Evolutionary conservation across 495 filamentous ascomycete species (phyloP), one percentile per base, ranked within the genome.

Genomic region (Penicillium simplicissimum): DNA sequence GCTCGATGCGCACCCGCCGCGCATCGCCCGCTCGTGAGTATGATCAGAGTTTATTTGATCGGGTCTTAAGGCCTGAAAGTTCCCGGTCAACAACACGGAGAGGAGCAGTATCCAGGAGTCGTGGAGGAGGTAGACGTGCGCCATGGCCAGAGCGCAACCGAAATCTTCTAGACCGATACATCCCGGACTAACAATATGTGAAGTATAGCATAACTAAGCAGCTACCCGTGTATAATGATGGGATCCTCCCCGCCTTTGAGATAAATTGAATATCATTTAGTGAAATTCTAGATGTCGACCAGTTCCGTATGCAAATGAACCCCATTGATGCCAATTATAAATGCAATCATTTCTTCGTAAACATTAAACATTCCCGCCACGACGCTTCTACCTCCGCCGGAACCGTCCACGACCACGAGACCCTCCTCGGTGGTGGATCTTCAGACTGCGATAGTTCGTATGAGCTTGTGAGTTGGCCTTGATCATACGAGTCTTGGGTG

Each of bases 371-470:
- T 53, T 38, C 17, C 54, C 21, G 9, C n/a, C 5, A 9, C 9
- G 2, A 17, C n/a, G 28, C 25, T 28, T 31, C 65, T 71, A 82
- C 67, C 76, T 73, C 59, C 76, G 71, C 33, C 82, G 69, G 66
- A 82, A 84, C 40, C 79, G 81, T 17, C 81, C 71, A 57, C 76
- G 71, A 17, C 75, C 80, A 52, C 78, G 78, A 14, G 73, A 69
- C 14, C 74, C 68, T 23, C 74, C 68, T 58, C 73, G 76, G 67
- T 89, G 90, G 67, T 80, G 82, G 64, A 96, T 85, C 77, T 96
- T 96, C 63, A 97, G 72, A 45, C 86, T 83, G 60, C 89, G 85
- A 72, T 92, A 97, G 67, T 97, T 97, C 23, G 90, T 84, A 76
- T 93, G 87, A 3, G 92, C 89, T 51, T 87, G 75, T 6, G 88